A percentile compares a stretch with the other conserved stretches of the same genome.
Evolutionary conservation across 306 rosid species (phyloP).

Genomic region (Vigna hirtella): DNA sequence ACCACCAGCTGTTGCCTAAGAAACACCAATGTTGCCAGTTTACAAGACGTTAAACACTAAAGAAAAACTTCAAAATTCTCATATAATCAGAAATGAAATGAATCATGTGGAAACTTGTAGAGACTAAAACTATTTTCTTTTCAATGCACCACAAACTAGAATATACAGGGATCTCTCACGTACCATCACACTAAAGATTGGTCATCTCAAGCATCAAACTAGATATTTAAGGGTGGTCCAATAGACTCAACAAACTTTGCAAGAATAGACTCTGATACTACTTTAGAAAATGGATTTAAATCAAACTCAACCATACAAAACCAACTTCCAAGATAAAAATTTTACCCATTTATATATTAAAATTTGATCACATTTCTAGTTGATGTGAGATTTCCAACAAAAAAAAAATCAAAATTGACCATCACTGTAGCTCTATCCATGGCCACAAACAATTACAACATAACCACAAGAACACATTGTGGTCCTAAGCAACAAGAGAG

Average conservation of each 20-base stretch:
- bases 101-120: neutral
- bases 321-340: too few species aligned
- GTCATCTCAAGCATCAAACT: too few species aligned
- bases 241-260: too few species aligned
- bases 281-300: too few species aligned
- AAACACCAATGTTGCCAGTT: constrained; percentile 53
- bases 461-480: neutral
- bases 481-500: neutral
- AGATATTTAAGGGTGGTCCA: too few species aligned
- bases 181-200: too few species aligned
- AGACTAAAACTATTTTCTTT: constrained; percentile 5
- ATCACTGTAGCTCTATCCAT: neutral
- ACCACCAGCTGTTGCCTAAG: constrained; percentile 98
- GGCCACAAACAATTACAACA: neutral
- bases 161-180: too few species aligned
- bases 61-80: constrained; percentile 1
- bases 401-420: neutral
- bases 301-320: too few species aligned
- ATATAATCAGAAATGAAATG: neutral
- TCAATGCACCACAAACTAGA: neutral
- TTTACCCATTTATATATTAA: too few species aligned
- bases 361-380: too few species aligned
- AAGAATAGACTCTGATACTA: too few species aligned
- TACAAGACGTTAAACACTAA: constrained; percentile 38
- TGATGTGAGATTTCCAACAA: too few species aligned